Evolutionary conservation across 1,139 yeast genomes (phyloP), one percentile per base, ranked within the genome.

Genomic region (Geotrichum phurueaensis): DNA sequence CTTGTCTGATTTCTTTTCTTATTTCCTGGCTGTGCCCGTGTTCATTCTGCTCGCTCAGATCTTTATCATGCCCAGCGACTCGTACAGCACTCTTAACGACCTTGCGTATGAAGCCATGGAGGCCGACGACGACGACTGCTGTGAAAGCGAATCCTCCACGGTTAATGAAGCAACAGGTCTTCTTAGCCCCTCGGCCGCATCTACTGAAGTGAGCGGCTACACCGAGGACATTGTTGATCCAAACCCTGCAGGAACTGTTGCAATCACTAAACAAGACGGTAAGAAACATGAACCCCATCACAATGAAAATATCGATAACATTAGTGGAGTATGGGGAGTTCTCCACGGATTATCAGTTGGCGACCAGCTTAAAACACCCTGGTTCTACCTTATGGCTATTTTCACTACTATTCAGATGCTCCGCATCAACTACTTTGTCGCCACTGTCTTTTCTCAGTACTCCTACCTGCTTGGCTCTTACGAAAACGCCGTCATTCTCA

Each of bases 381-480:
- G 97, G 95, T 92, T 90, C 71, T 70, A 79, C 57, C 76, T 90
- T 60, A 87, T 90, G 87, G 82, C 89, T 25, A 70, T 83, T 3
- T 89, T 90, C 73, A 87, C 96, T 5, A 82, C 92, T 1, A 81
- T 90, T 61, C 96, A 90, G 73, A 90, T 91, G 96, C 80, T 92
- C 59, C 80, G 97, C 71, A 87, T 91, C 66, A 92, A 92, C 75
- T 91, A 87, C 73, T 92, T 89, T 73, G 95, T 92, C 58, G 97
- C 97, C 6, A 89, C 97, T 0, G 78, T 92, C 52, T 83, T 84
- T 67, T 77, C 95, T 0, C 97, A 90, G 75, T 92, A 89, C 76
- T 79, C 80, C 45, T 91, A 78, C 69, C 78, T 90, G 63, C 79
- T 89, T 61, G 83, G 81, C 18, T 76, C 81, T 63, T 81, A 79